These are phyloP conservation scores for Tylopilus rubrobrunneus DNA, from an alignment of 768 basidiomycete genomes.

Conservation along the genomic window DNA sequence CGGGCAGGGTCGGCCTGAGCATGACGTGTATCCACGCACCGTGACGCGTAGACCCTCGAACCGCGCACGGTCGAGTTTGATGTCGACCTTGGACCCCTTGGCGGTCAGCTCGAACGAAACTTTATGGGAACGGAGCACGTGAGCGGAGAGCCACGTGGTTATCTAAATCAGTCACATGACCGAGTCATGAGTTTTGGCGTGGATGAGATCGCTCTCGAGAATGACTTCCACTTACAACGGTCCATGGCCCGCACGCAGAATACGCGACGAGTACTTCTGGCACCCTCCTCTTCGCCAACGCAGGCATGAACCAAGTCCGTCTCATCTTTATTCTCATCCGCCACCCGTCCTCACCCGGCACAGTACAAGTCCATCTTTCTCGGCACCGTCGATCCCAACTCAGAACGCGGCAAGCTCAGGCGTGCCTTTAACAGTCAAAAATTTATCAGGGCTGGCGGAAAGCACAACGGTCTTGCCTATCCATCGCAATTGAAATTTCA, in stretches of 20 bases:
- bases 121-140: constrained; percentile 8
- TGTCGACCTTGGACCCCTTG: constrained; percentile 41
- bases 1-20: background rate
- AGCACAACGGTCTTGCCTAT: constrained; percentile 79
- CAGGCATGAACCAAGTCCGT: constrained; percentile 90
- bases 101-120: constrained; percentile 37
- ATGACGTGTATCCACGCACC: constrained; percentile 31
- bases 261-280: constrained; percentile 82
- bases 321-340: background rate
- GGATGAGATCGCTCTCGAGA: constrained; percentile 19
- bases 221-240: constrained; percentile 31
- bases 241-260: constrained; percentile 76
- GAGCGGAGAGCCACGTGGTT: constrained; percentile 4
- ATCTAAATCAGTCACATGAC: constrained; percentile 19
- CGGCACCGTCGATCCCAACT: constrained; percentile 95
- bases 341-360: constrained; percentile 12
- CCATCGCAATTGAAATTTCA: background rate
- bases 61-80: constrained; percentile 38
- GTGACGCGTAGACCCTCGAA: constrained; percentile 36
- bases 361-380: constrained; percentile 97
- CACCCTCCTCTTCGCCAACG: constrained; percentile 96
- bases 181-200: too few relatives aligned
- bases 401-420: constrained; percentile 84
- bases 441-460: constrained; percentile 97
- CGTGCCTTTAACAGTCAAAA: constrained; percentile 97